Percentiles rank a stretch among this genome's conserved stretches.
Conservation (phyloP, 108 stramenopile genomes). For the Cyclotella choctawhatcheeana region DNA sequence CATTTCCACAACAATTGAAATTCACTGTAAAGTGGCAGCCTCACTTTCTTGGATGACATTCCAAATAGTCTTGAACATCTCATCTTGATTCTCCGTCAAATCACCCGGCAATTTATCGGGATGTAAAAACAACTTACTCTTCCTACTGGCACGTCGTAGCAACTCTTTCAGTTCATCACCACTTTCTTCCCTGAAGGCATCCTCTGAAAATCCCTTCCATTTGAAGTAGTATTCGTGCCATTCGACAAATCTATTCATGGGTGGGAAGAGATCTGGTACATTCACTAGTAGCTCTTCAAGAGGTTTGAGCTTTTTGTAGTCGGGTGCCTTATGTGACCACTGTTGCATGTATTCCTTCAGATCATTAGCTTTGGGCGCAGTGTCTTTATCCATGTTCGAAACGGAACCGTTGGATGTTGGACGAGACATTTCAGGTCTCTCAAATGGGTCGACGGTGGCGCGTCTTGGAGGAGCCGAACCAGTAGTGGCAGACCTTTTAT, state of each 20-base stretch:
- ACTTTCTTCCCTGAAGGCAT: conserved; percentile 35
- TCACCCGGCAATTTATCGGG: conserved; percentile 54
- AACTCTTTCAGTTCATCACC: conserved; percentile 24
- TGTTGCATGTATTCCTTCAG: conserved; percentile 18
- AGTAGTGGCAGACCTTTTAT: too few relatives aligned
- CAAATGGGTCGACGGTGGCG: too few relatives aligned
- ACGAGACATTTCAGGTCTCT: not conserved
- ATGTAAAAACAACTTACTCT: conserved; percentile 49
- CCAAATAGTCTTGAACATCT: conserved; percentile 54
- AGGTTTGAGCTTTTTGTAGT: not conserved
- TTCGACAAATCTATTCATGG: conserved; percentile 19
- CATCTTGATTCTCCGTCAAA: conserved; percentile 38
- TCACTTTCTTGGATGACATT: conserved; percentile 29
- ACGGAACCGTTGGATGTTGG: not conserved
- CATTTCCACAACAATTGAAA: not conserved
- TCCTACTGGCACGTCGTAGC: conserved; percentile 28
- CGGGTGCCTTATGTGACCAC: conserved; percentile 32
- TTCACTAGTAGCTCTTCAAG: conserved; percentile 5
- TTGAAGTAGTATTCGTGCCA: conserved; percentile 25
- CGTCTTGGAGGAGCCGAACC: too few relatives aligned
- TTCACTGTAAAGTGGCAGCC: not conserved
- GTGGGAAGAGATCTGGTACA: conserved; percentile 15
- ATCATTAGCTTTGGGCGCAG: too few relatives aligned
- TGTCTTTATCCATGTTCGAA: too few relatives aligned
- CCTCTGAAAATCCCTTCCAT: conserved; percentile 25